A percentile compares a stretch with the other conserved stretches of the same genome.
Evolutionary conservation across 2,329 filamentous ascomycete species (phyloP).

Genomic region (Phyllosticta citrichinensis): DNA sequence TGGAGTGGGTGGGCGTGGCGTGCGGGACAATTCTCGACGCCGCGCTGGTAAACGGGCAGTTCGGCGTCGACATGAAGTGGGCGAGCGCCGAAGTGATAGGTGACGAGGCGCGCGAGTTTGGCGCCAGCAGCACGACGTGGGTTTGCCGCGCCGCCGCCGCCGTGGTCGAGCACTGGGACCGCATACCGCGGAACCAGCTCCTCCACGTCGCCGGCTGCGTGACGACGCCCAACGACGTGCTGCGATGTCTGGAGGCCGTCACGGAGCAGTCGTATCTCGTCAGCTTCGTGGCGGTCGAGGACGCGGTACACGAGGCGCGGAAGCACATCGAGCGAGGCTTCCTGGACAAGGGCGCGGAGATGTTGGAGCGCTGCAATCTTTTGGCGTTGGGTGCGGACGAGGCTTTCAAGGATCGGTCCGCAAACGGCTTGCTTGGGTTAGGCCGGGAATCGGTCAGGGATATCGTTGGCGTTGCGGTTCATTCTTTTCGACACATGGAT

Average conservation of each 20-base stretch:
- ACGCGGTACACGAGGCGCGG: slow-evolving; percentile 25
- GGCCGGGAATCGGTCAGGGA: slow-evolving; percentile 23
- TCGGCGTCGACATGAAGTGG: slow-evolving; percentile 31
- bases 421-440: slow-evolving; percentile 23
- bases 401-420: slow-evolving; percentile 20
- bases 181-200: slow-evolving; percentile 23
- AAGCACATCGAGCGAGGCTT: slow-evolving; percentile 27
- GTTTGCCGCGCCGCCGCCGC: slow-evolving; percentile 20
- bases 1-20: slow-evolving; percentile 23
- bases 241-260: slow-evolving; percentile 19
- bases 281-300: slow-evolving; percentile 23
- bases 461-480: slow-evolving; percentile 19
- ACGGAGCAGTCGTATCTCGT: slow-evolving; percentile 22
- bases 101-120: slow-evolving; percentile 24
- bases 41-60: slow-evolving; percentile 22
- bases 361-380: slow-evolving; percentile 27
- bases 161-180: slow-evolving; percentile 21
- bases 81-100: slow-evolving; percentile 30
- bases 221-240: slow-evolving; percentile 24
- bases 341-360: slow-evolving; percentile 28
- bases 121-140: slow-evolving; percentile 25
- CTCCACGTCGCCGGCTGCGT: slow-evolving; percentile 24
- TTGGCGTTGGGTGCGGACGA: slow-evolving; percentile 17
- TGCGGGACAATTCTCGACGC: slow-evolving; percentile 25
- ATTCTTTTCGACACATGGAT: slow-evolving; percentile 4